These are phyloP conservation scores for Neurospora sp. DNA, from an alignment of 495 filamentous ascomycete genomes.

Conservation along the genomic window DNA sequence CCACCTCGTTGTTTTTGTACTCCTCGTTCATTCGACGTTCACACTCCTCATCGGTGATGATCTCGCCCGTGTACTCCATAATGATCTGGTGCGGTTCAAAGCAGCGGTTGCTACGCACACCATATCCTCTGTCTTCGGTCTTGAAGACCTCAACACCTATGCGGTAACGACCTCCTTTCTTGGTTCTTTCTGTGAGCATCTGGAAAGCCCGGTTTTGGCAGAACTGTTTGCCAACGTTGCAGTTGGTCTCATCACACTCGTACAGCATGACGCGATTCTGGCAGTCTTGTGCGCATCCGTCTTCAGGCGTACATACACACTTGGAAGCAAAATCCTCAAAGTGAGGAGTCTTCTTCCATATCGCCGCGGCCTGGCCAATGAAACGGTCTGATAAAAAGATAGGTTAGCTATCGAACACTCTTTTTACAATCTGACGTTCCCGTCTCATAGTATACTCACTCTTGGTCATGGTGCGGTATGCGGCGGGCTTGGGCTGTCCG, in stretches of 20 bases:
- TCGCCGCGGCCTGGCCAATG: constrained; percentile 72
- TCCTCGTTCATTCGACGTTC: constrained; percentile 83
- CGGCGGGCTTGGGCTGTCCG: constrained; percentile 79
- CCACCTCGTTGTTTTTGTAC: constrained; percentile 85
- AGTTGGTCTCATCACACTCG: constrained; percentile 89
- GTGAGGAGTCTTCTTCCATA: constrained; percentile 72
- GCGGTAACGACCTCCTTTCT: constrained; percentile 71
- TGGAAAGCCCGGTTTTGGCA: constrained; percentile 87
- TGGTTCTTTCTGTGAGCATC: constrained; percentile 62
- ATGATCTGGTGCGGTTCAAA: constrained; percentile 91
- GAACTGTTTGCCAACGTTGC: constrained; percentile 53
- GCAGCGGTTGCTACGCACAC: constrained; percentile 77
- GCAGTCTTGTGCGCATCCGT: constrained; percentile 80
- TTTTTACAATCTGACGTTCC: background rate
- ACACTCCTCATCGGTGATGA: constrained; percentile 88
- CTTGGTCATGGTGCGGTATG: constrained; percentile 81
- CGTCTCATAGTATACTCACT: constrained; percentile 41
- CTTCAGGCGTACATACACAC: constrained; percentile 69
- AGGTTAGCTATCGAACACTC: constrained; percentile 2
- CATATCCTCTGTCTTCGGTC: constrained; percentile 79
- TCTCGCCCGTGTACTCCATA: constrained; percentile 95
- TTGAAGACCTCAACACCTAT: constrained; percentile 92
- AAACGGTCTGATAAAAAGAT: constrained; percentile 59
- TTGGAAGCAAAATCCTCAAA: constrained; percentile 60
- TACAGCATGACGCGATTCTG: constrained; percentile 95